phyloP scores from a whole-genome alignment of 345 rosid species.

The Mallotus nudiflorus region DNA sequence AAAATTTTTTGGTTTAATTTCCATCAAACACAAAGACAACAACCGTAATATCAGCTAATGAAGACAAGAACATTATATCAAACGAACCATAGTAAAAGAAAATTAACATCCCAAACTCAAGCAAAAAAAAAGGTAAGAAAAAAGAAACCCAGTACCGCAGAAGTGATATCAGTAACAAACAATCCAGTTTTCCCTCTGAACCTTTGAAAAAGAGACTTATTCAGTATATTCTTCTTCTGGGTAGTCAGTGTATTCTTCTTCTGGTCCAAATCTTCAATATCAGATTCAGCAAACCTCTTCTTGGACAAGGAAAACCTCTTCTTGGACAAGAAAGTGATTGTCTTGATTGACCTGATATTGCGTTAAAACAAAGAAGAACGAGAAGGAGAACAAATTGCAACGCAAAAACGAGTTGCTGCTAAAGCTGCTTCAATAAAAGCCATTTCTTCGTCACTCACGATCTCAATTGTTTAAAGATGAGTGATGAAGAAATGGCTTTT shows the following conservation, averaged over 20 bases:
- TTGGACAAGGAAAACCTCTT: constrained; percentile 50
- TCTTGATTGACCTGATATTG: constrained; percentile 36
- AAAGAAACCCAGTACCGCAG: constrained; percentile 42
- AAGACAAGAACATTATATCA: constrained; percentile 3
- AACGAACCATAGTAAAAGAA: too few relatives aligned
- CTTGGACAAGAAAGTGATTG: too few relatives aligned
- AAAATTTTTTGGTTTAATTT: background rate
- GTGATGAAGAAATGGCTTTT: too few relatives aligned
- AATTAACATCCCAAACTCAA: background rate
- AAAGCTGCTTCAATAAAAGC: constrained; percentile 68
- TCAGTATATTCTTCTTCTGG: too few relatives aligned
- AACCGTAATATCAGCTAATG: background rate
- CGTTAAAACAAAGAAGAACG: constrained; percentile 24
- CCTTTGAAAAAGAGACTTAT: constrained; percentile 42
- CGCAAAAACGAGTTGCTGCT: constrained; percentile 50
- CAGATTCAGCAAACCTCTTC: constrained; percentile 34
- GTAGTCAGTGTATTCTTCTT: constrained; percentile 30
- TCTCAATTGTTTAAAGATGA: too few relatives aligned
- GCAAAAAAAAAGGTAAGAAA: too few relatives aligned
- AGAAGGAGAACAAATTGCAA: constrained; percentile 35
- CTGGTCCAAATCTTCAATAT: constrained; percentile 62
- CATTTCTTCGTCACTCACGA: constrained; percentile 88
- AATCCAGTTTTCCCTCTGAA: constrained; percentile 58
- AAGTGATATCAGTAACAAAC: constrained; percentile 66
- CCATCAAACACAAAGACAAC: background rate